Conservation (phyloP, 768 basidiomycete genomes). For the Tubosaeta brunneosetosa region DNA sequence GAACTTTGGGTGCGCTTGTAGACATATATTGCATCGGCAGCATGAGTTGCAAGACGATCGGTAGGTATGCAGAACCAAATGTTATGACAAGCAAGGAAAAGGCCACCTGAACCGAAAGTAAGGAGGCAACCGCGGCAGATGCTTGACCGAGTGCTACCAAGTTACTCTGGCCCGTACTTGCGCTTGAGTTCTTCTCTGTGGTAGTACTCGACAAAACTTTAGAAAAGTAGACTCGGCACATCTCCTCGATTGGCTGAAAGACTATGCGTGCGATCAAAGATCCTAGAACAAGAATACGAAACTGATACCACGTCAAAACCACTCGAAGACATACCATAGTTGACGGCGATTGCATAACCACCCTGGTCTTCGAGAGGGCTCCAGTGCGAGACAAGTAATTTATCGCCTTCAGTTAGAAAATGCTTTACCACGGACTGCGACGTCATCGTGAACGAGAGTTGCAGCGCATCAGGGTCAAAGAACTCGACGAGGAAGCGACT, state of each 20-base stretch:
- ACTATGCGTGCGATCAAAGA: slow-evolving; percentile 88
- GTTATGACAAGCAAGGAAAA: slow-evolving; percentile 65
- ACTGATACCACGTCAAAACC: neutral
- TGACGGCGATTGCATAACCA: slow-evolving; percentile 91
- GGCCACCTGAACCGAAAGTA: slow-evolving; percentile 63
- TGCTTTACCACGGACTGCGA: slow-evolving; percentile 90
- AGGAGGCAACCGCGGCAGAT: slow-evolving; percentile 47
- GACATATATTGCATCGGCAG: slow-evolving; percentile 65
- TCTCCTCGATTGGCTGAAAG: slow-evolving; percentile 96
- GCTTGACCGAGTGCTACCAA: slow-evolving; percentile 34
- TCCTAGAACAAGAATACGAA: slow-evolving; percentile 43
- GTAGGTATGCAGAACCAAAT: slow-evolving; percentile 74
- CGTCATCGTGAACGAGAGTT: slow-evolving; percentile 79
- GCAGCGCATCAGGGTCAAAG: slow-evolving; percentile 46
- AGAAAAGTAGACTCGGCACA: slow-evolving; percentile 85
- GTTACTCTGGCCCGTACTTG: neutral
- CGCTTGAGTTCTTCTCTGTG: slow-evolving; percentile 2
- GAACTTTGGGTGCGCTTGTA: slow-evolving; percentile 77
- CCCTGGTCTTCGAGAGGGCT: slow-evolving; percentile 86
- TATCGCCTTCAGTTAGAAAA: slow-evolving; percentile 92
- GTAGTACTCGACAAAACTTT: slow-evolving; percentile 41
- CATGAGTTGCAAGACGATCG: slow-evolving; percentile 60
- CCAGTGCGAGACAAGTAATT: slow-evolving; percentile 79
- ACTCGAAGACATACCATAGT: slow-evolving; percentile 66
- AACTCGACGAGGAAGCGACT: slow-evolving; percentile 19